A percentile compares a stretch with the other conserved stretches of the same genome.
Evolutionary conservation across 2,329 filamentous ascomycete species (phyloP).

Genomic region (Xylaria hypoxylon): DNA sequence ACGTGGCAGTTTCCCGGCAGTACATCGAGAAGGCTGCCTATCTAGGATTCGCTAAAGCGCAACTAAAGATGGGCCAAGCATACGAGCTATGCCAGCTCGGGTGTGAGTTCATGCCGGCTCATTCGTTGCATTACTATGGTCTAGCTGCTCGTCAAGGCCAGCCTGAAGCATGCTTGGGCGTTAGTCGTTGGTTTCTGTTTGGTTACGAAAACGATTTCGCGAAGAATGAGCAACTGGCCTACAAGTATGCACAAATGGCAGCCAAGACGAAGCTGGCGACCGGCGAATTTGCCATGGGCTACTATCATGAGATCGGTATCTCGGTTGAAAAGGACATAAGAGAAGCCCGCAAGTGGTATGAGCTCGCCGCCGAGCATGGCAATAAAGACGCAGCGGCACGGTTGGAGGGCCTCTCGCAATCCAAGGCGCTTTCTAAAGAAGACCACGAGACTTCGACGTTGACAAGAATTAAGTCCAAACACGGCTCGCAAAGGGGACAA

Average conservation of each 20-base stretch:
- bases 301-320: constrained; percentile 97
- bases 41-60: constrained; percentile 93
- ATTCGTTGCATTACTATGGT: constrained; percentile 95
- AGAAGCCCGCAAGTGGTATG: constrained; percentile 90
- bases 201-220: constrained; percentile 91
- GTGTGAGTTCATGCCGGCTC: constrained; percentile 92
- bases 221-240: constrained; percentile 96
- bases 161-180: constrained; percentile 91
- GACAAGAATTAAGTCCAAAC: constrained; percentile 84
- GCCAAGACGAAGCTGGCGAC: constrained; percentile 85
- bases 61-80: constrained; percentile 95
- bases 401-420: constrained; percentile 84
- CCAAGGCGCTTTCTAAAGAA: constrained; percentile 85
- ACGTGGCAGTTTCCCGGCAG: constrained; percentile 79
- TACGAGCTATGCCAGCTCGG: constrained; percentile 94
- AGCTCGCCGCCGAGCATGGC: constrained; percentile 86
- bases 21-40: constrained; percentile 98
- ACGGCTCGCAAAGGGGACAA: constrained; percentile 74
- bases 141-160: constrained; percentile 93
- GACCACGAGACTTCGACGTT: constrained; percentile 95
- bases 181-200: constrained; percentile 98
- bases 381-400: constrained; percentile 88
- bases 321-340: constrained; percentile 84
- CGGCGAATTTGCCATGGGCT: constrained; percentile 95
- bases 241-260: constrained; percentile 88